Base-by-base conservation (phyloP, 164 flowering plant species). In the Paratinospora sagittata region DNA sequence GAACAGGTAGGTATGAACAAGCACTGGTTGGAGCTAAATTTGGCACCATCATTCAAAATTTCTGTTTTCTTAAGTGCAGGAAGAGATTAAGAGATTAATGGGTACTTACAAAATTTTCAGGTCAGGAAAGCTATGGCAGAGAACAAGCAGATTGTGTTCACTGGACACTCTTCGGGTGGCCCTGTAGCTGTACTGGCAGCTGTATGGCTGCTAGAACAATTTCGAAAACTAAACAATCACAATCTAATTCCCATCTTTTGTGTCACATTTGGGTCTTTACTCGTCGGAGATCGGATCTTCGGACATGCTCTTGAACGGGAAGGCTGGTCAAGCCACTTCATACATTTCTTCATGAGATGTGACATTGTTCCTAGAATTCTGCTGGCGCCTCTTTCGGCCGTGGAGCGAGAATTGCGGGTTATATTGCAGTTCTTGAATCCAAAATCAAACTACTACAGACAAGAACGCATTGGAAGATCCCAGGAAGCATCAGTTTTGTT, bases 111-210 rank as follows among this genome's bases (percentile, higher is more conserved):
- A 61, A 70, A 45, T 64, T 77, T 66, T 65, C 83, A 91, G 97
- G 92, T 91, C 63, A 75, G 67, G 19, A 81, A 71, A 45, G 90
- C 87, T 45, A 65, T 79, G 67, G 47, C 21, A 16, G 77, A 80
- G n/a, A 67, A 65, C 14, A 92, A 81, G 83, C 84, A 76, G 47
- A 65, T 88, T 62, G 81, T 90, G 9, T 89, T 92, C 66, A 77
- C 97, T n/a, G 97, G 97, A 21, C 95, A 89, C 69, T 90, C 96
- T 0, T 81, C 85, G 0, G 98, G 92, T 19, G 95, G 87, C 39
- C 63, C 96, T 9, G 70, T 86, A 3, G 96, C 98, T 2, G 73
- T 81, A 23, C 79, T 89, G 19, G 88, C 90, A n/a, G 80, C 94
- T 33, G 70, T 93, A 16, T 86, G 90, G 93, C 76, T 82, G 62